A percentile compares a stretch with the other conserved stretches of the same genome.
phyloP scores from a whole-genome alignment of 2,329 filamentous ascomycete genomes.

The Microdochium trichocladiopsis region DNA sequence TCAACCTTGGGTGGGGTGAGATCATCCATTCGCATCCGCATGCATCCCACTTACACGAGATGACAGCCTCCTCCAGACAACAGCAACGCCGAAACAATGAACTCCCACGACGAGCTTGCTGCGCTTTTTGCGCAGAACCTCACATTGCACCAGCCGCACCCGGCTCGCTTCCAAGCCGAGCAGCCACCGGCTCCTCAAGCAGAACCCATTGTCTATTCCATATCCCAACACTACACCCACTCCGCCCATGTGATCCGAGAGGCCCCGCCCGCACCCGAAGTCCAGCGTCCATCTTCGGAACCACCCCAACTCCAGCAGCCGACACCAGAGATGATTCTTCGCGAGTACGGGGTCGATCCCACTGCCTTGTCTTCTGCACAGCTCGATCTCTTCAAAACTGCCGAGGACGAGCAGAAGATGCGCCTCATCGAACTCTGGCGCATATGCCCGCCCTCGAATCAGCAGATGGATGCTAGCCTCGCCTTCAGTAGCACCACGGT shows the following conservation, averaged over 20 bases:
- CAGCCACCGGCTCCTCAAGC: slow-evolving; percentile 11
- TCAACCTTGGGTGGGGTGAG: not conserved
- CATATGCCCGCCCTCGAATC: slow-evolving; percentile 63
- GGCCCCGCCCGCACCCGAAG: slow-evolving; percentile 18
- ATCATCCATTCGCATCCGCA: not conserved
- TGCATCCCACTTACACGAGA: not conserved
- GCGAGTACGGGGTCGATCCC: slow-evolving; percentile 61
- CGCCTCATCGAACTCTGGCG: slow-evolving; percentile 80
- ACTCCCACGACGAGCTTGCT: slow-evolving; percentile 71
- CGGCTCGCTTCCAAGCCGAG: slow-evolving; percentile 18
- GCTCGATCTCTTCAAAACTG: slow-evolving; percentile 66
- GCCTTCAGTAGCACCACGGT: slow-evolving; percentile 46
- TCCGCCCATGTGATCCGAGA: slow-evolving; percentile 54
- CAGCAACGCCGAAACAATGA: slow-evolving; percentile 34
- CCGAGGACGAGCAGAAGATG: slow-evolving; percentile 61
- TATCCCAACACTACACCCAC: slow-evolving; percentile 77
- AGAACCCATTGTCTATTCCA: slow-evolving; percentile 54
- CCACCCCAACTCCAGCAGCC: slow-evolving; percentile 35
- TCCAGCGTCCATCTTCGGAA: slow-evolving; percentile 37
- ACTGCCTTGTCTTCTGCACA: slow-evolving; percentile 62
- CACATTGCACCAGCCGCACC: slow-evolving; percentile 37
- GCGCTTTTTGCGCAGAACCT: slow-evolving; percentile 68
- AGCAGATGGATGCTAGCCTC: slow-evolving; percentile 43
- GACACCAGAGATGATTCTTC: slow-evolving; percentile 47
- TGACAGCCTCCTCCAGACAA: not conserved